phyloP scores from a whole-genome alignment of 1,284 basidiomycete genomes.

The Phlebopus sp. region DNA sequence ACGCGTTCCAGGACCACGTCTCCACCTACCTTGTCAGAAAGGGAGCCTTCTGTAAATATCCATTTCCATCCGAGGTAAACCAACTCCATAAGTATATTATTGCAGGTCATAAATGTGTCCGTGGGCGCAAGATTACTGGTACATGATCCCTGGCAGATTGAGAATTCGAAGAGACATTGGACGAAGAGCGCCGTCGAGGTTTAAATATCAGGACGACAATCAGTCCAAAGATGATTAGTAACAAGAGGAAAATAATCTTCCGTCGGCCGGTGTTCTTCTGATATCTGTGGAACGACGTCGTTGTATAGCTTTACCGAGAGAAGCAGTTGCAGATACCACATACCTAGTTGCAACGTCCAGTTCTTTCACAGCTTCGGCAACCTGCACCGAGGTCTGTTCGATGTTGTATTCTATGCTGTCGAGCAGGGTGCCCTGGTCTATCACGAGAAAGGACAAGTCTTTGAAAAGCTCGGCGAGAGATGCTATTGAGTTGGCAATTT shows the following conservation, averaged over 20 bases:
- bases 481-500: conserved; percentile 91
- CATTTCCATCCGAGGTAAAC: conserved; percentile 1
- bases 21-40: conserved; percentile 21
- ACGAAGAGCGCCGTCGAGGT: conserved; percentile 49
- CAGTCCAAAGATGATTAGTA: conserved; percentile 86
- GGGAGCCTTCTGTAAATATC: conserved; percentile 4
- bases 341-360: conserved; percentile 80
- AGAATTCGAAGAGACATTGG: conserved; percentile 19
- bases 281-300: conserved; percentile 53
- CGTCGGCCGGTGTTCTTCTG: conserved; percentile 91
- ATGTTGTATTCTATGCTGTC: conserved; percentile 99
- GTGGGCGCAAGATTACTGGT: conserved; percentile 32
- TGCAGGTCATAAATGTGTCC: conserved; percentile 30
- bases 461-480: conserved; percentile 95
- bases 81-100: conserved; percentile 15
- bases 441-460: conserved; percentile 89
- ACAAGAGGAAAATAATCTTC: conserved; percentile 88
- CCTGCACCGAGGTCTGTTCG: conserved; percentile 81
- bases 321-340: conserved; percentile 21
- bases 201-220: conserved; percentile 81
- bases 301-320: neutral
- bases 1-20: conserved; percentile 6
- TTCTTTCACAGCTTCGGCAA: conserved; percentile 84
- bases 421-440: conserved; percentile 96
- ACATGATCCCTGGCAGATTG: conserved; percentile 24